Base-by-base conservation (phyloP, 2,329 filamentous ascomycete genomes). In the Incumbomyces delicatus region DNA sequence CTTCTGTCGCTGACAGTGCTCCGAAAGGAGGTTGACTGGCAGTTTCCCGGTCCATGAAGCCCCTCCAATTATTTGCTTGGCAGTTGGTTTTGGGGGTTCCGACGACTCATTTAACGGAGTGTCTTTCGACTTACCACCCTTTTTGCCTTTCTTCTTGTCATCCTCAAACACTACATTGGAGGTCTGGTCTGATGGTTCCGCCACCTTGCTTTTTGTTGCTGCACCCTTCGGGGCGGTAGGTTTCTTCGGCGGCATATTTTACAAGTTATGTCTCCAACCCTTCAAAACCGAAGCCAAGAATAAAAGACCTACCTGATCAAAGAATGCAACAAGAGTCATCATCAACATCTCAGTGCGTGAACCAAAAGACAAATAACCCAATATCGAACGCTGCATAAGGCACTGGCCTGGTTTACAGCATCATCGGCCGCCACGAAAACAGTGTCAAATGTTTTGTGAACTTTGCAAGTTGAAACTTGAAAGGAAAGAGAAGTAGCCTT, bases 31-130 rank as follows among this genome's bases (percentile, higher is more conserved):
- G 62, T 94, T 95, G 53, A 95, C 85, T 1, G 92, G 92, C 29
- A 98, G 71, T 64, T 98, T 98, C 34, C 92, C 92, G 0, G 92
- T 98, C 92, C 92, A 98, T 57, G 88, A 95, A 49, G 87, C 80
- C 41, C 92, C 92, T 35, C 88, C 92, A 60, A 98, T 94, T 54
- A 98, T 71, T 57, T 94, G 87, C 65, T 77, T 70, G 17, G 75
- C 76, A 41, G 78, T 73, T 34, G 78, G 77, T 56, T 76, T 78
- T 33, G 55, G 57, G 13, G 63, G 53, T 6, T 62, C 66, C 41
- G 68, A 64, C 42, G 56, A 49, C 17, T 56, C 53, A 54, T 58
- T 47, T 51, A 53, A 49, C 13, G 32, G 33, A 13, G 8, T 11
- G 53, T 61, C 51, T 59, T 65, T 55, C 13, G 31, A 34, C 35